Evolutionary conservation across 169 alveolate species (phyloP), one percentile per base, ranked within the genome.

Genomic region (Babesia caballi): DNA sequence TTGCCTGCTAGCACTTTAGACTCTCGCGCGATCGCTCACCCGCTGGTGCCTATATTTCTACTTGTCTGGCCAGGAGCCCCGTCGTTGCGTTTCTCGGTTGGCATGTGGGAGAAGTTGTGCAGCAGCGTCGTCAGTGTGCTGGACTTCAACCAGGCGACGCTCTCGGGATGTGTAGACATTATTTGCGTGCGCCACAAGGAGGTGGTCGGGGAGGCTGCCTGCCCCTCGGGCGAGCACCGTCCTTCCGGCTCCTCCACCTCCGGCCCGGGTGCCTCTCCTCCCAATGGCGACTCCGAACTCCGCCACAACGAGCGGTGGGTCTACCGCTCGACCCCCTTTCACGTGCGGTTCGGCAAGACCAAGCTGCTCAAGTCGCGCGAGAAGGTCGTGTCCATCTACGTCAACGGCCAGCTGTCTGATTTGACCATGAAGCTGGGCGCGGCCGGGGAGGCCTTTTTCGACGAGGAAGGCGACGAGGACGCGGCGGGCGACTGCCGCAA

Each of bases 361-460:
- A 94, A 96, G 88, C 86, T 97, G 35, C 91, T 96, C 30, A 91
- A 94, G 30, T 91, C 97, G 15, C 82, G 96, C 21, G 98, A 93
- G 69, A 97, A 96, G 77, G 80, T 80, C 21, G 98, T 97, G n/a
- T 90, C 93, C 2, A 84, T 96, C 7, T 66, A 88, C 23, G 97
- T 96, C 19, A 96, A 96, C 80, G 98, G 96, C 17, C 77, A 92
- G 66, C 91, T 83, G n/a, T 88, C 97, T 21, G 90, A 83, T 59
- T 65, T 96, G 30, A 83, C 87, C 41, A 96, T 96, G 99, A 92
- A 94, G 71, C 87, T 96, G 61, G 98, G 98, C 0, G 93, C 96
- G 3, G 98, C 98, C 9, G 99, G 99, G 7, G 98, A 96, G 80
- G 99, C 98, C 2, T 96, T 85, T 72, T 96, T 96, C 85, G 89